phyloP scores from a whole-genome alignment of 495 filamentous ascomycete genomes.

The Daldinia caldariorum region DNA sequence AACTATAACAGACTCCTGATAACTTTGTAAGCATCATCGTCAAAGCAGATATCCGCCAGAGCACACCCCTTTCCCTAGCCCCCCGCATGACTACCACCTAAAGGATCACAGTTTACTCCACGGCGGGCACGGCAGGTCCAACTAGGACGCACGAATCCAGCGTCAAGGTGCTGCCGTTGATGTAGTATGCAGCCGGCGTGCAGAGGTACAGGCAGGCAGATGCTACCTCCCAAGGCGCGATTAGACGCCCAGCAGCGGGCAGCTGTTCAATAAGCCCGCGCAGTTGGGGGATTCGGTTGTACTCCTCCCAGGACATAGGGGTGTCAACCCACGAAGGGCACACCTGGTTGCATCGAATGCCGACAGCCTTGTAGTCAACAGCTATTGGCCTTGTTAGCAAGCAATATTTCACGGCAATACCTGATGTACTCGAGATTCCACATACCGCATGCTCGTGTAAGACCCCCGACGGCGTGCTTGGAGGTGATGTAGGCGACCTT shows the following conservation, averaged over 20 bases:
- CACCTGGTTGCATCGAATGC: constrained; percentile 43
- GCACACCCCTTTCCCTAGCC: neutral
- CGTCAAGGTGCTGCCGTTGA: constrained; percentile 26
- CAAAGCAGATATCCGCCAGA: neutral
- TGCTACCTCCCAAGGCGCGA: constrained; percentile 39
- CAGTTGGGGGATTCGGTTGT: constrained; percentile 22
- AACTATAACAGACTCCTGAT: neutral
- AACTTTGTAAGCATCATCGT: neutral
- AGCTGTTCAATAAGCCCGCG: constrained; percentile 17
- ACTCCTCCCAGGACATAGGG: constrained; percentile 52
- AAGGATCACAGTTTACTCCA: neutral
- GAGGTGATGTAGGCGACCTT: constrained; percentile 38
- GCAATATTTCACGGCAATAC: neutral
- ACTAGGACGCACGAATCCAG: constrained; percentile 28
- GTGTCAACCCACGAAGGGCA: constrained; percentile 54
- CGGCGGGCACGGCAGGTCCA: constrained; percentile 38
- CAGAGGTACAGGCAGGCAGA: constrained; percentile 40
- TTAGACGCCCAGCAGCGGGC: constrained; percentile 15
- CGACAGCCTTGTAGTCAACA: constrained; percentile 31
- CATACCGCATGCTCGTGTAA: constrained; percentile 39
- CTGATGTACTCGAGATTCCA: neutral
- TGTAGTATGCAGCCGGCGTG: constrained; percentile 23
- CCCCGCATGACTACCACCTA: neutral
- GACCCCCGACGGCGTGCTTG: constrained; percentile 43
- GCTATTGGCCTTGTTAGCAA: constrained; percentile 15